Percentiles rank a stretch among this genome's conserved stretches.
Evolutionary conservation across 495 filamentous ascomycete species (phyloP).

Genomic region (Hypoxylon trugodes): DNA sequence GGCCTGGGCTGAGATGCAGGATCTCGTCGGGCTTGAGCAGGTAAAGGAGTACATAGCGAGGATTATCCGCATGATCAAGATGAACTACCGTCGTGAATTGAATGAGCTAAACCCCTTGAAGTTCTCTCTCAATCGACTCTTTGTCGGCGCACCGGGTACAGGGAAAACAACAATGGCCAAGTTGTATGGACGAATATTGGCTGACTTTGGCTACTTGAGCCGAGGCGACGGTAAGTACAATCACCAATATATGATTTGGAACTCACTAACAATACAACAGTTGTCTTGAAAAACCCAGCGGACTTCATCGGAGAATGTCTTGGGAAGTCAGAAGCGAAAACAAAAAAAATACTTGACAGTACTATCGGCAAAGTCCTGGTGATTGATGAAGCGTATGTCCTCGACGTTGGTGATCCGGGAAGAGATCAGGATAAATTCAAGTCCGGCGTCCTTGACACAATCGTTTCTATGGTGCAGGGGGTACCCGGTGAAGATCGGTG

Average conservation of each 20-base stretch:
- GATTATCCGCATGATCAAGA: neutral
- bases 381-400: neutral
- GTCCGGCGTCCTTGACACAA: conserved; percentile 73
- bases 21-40: neutral
- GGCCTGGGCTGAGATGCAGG: neutral
- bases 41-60: neutral
- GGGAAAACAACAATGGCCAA: neutral
- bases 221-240: too few relatives aligned
- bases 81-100: neutral
- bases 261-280: too few relatives aligned
- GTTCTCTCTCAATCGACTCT: neutral
- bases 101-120: neutral
- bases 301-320: neutral
- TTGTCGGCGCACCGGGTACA: neutral
- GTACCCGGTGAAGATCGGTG: conserved; percentile 78
- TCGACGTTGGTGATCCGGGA: neutral
- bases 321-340: neutral
- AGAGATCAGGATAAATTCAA: conserved; percentile 59
- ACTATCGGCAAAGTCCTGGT: neutral
- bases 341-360: neutral
- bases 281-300: neutral
- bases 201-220: neutral
- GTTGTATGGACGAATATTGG: neutral
- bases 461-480: conserved; percentile 81
- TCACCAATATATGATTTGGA: too few relatives aligned